phyloP scores from a whole-genome alignment of 306 rosid genomes.

The Acacia melanoxylon region DNA sequence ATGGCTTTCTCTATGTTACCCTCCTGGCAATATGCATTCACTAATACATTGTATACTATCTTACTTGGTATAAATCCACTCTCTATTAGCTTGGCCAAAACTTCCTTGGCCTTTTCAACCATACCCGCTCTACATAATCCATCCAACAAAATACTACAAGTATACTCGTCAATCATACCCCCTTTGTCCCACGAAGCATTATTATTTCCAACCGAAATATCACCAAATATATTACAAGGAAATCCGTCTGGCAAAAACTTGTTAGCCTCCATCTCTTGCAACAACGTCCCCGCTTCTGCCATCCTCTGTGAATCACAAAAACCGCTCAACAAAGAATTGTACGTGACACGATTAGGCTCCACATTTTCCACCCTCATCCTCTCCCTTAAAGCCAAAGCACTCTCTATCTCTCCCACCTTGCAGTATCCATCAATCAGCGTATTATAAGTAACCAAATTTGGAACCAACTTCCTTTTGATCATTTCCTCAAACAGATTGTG shows the following conservation, averaged over 20 bases:
- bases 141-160: background rate
- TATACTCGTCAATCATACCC: background rate
- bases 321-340: slow-evolving; percentile 56
- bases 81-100: background rate
- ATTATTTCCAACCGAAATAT: background rate
- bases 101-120: background rate
- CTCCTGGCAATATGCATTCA: slow-evolving; percentile 64
- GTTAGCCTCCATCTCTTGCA: background rate
- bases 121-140: background rate
- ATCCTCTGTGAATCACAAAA: background rate
- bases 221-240: background rate
- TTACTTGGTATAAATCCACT: background rate
- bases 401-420: background rate
- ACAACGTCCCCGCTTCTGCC: background rate
- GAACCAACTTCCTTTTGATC: background rate
- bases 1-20: slow-evolving; percentile 8
- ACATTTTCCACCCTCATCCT: slow-evolving; percentile 29
- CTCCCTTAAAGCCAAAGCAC: background rate
- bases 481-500: background rate
- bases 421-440: slow-evolving; percentile 26
- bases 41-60: slow-evolving; percentile 43
- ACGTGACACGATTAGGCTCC: slow-evolving; percentile 56
- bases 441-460: background rate
- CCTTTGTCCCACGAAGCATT: background rate
- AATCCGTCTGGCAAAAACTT: background rate